Evolutionary conservation across 2,329 filamentous ascomycete species (phyloP).

Genomic region (Venturia asperata): DNA sequence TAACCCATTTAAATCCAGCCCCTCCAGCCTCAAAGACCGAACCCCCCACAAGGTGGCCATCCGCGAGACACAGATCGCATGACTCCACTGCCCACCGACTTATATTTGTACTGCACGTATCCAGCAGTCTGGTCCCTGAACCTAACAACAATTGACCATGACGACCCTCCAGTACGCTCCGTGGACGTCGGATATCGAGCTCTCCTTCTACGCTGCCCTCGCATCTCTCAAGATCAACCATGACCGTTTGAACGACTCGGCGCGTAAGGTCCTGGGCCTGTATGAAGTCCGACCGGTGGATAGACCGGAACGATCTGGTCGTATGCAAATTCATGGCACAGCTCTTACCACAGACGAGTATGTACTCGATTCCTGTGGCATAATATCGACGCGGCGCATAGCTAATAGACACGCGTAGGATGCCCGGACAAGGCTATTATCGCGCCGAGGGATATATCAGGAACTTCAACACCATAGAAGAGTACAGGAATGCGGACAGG

Average conservation of each 20-base stretch:
- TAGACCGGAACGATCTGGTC: slow-evolving; percentile 67
- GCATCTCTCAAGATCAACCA: slow-evolving; percentile 91
- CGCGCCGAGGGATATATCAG: slow-evolving; percentile 90
- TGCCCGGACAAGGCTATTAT: slow-evolving; percentile 55
- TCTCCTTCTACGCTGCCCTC: slow-evolving; percentile 91
- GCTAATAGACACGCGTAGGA: slow-evolving; percentile 14
- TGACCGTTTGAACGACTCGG: slow-evolving; percentile 93
- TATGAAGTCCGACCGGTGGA: slow-evolving; percentile 76
- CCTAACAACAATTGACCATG: slow-evolving; percentile 25
- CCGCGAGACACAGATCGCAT: slow-evolving; percentile 1
- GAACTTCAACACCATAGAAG: slow-evolving; percentile 93
- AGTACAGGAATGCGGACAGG: slow-evolving; percentile 81
- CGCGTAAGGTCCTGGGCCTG: slow-evolving; percentile 74
- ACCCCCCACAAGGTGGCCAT: not conserved
- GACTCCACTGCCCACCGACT: not conserved
- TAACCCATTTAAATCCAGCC: not conserved
- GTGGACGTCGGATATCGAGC: slow-evolving; percentile 88
- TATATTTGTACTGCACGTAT: not conserved
- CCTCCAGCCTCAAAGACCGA: not conserved
- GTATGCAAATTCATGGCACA: slow-evolving; percentile 83
- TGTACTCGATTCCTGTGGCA: slow-evolving; percentile 32
- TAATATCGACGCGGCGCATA: slow-evolving; percentile 5
- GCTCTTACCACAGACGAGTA: slow-evolving; percentile 79
- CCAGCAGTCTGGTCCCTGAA: not conserved
- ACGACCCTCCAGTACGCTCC: slow-evolving; percentile 66